phyloP scores from a whole-genome alignment of 192 early-diverging fungal genomes.

The Piromyces sp. region DNA sequence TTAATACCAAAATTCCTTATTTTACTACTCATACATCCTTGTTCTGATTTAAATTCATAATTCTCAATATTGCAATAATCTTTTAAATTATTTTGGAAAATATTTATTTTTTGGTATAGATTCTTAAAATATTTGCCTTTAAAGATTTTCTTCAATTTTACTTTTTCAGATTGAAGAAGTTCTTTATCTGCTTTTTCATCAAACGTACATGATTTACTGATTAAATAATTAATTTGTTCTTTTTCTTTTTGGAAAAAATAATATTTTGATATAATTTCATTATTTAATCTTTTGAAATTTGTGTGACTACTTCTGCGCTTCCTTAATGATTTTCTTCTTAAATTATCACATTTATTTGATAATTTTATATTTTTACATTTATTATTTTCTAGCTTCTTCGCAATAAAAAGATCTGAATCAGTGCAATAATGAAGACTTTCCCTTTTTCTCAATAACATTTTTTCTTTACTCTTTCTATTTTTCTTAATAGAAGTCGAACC shows the following conservation, averaged over 20 bases:
- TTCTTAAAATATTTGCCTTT: neutral
- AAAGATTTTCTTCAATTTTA: neutral
- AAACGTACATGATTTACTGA: neutral
- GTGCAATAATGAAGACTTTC: too few relatives aligned
- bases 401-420: too few relatives aligned
- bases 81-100: neutral
- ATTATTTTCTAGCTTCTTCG: too few relatives aligned
- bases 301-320: neutral
- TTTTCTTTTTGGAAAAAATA: neutral
- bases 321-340: too few relatives aligned
- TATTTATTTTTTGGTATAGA: neutral
- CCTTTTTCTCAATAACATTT: too few relatives aligned
- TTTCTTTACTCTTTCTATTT: too few relatives aligned
- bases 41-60: neutral
- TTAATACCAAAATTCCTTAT: neutral
- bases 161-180: neutral
- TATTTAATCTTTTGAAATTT: neutral
- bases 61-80: neutral
- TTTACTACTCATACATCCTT: neutral
- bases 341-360: too few relatives aligned
- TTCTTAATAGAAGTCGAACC: too few relatives aligned
- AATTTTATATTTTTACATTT: too few relatives aligned
- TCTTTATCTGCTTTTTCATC: neutral
- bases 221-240: neutral
- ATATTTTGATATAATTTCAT: neutral